Conservation (phyloP, 352 stramenopile genomes). For the Pythium dissotocum region DNA sequence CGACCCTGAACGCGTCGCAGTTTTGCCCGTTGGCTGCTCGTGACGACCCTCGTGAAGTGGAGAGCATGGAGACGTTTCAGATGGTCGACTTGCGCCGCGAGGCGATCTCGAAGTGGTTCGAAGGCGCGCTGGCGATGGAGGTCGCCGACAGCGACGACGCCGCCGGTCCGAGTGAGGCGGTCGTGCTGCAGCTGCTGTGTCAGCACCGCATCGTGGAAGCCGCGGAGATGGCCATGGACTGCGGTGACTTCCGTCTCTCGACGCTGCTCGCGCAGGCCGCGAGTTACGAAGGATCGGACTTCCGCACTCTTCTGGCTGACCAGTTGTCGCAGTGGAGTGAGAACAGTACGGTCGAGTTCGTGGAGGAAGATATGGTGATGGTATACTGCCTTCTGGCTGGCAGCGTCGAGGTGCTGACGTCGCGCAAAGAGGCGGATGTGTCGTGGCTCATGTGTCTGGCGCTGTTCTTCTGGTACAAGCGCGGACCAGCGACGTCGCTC, state of each 20-base stretch:
- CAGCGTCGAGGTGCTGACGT: slow-evolving; percentile 35
- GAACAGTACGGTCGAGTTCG: slow-evolving; percentile 28
- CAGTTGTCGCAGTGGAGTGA: slow-evolving; percentile 39
- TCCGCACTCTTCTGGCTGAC: slow-evolving; percentile 30
- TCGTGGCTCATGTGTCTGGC: slow-evolving; percentile 42
- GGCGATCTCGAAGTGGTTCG: slow-evolving; percentile 78
- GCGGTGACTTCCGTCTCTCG: slow-evolving; percentile 41
- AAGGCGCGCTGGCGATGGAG: slow-evolving; percentile 37
- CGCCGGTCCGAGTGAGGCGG: slow-evolving; percentile 17
- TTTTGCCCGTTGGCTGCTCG: slow-evolving; percentile 52
- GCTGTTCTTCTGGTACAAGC: slow-evolving; percentile 43
- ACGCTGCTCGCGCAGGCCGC: slow-evolving; percentile 40
- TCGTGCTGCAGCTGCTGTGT: slow-evolving; percentile 30
- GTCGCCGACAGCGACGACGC: not conserved
- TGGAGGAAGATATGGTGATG: slow-evolving; percentile 37
- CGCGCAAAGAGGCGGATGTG: slow-evolving; percentile 20
- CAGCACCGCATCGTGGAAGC: slow-evolving; percentile 40
- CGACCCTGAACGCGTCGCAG: slow-evolving; percentile 15
- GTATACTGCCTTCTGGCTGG: slow-evolving; percentile 42
- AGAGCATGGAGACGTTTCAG: slow-evolving; percentile 68
- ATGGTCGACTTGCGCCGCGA: slow-evolving; percentile 70
- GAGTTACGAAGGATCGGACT: slow-evolving; percentile 33
- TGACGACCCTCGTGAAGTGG: slow-evolving; percentile 59
- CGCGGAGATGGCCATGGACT: slow-evolving; percentile 33
- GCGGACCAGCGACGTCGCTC: slow-evolving; percentile 32